These are phyloP conservation scores for Massarina eburnea DNA, from an alignment of 2,329 filamentous ascomycete genomes.

Conservation along the genomic window DNA sequence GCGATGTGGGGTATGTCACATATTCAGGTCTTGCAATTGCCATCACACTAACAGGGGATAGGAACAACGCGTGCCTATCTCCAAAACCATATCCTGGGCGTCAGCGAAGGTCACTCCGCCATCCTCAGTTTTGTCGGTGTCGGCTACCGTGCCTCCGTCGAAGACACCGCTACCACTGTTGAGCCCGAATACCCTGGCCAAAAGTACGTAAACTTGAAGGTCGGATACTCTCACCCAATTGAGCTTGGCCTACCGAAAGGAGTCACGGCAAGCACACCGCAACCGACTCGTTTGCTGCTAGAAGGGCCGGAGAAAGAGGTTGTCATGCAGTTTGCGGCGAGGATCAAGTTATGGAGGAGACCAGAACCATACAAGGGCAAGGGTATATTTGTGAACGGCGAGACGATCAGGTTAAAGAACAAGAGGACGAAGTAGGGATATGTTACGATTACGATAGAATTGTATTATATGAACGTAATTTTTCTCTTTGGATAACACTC, in stretches of 20 bases:
- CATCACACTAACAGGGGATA: slow-evolving; percentile 40
- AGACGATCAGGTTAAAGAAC: slow-evolving; percentile 97
- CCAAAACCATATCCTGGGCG: slow-evolving; percentile 86
- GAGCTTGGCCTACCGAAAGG: slow-evolving; percentile 82
- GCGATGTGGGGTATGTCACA: slow-evolving; percentile 86
- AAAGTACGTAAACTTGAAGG: slow-evolving; percentile 88
- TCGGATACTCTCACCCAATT: slow-evolving; percentile 94
- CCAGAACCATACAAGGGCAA: slow-evolving; percentile 99
- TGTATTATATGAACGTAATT: slow-evolving; percentile 19
- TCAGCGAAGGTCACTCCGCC: slow-evolving; percentile 93
- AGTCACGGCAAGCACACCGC: slow-evolving; percentile 82
- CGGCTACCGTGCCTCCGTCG: slow-evolving; percentile 88
- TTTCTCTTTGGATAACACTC: slow-evolving; percentile 13
- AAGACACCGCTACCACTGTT: slow-evolving; percentile 70
- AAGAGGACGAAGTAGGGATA: slow-evolving; percentile 66
- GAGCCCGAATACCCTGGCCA: slow-evolving; percentile 73
- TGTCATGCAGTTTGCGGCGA: slow-evolving; percentile 87
- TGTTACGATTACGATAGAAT: neutral
- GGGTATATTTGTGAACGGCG: slow-evolving; percentile 96
- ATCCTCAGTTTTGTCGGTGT: slow-evolving; percentile 93
- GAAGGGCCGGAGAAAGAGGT: slow-evolving; percentile 85
- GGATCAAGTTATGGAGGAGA: slow-evolving; percentile 82
- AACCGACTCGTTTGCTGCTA: slow-evolving; percentile 86
- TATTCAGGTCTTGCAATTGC: slow-evolving; percentile 5
- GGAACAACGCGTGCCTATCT: slow-evolving; percentile 89